phyloP scores from a whole-genome alignment of 2,329 filamentous ascomycete species.

The Calonectria hawksworthii region DNA sequence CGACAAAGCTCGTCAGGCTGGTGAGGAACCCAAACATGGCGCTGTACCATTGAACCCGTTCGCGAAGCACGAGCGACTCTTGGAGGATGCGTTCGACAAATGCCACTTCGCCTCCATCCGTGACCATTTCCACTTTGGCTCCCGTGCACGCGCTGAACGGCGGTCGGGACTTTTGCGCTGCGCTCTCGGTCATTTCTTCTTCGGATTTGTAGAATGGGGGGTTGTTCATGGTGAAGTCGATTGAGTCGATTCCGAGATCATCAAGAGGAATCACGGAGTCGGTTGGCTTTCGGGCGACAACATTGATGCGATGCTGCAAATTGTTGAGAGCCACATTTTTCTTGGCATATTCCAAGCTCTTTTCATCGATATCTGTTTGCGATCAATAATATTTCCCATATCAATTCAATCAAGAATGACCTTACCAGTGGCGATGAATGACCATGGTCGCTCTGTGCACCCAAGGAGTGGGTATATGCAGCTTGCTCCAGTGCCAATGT shows the following conservation, averaged over 20 bases:
- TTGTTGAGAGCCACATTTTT: conserved; percentile 77
- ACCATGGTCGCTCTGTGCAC: conserved; percentile 80
- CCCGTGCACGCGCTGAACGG: conserved; percentile 84
- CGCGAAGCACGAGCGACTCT: conserved; percentile 73
- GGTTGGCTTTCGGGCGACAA: conserved; percentile 67
- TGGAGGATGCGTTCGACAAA: conserved; percentile 80
- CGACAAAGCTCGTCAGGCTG: conserved; percentile 75
- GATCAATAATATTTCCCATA: not conserved
- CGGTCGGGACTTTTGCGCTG: conserved; percentile 74
- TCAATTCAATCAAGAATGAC: not conserved
- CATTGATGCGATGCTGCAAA: conserved; percentile 73
- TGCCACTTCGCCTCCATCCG: conserved; percentile 79
- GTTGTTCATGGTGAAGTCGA: conserved; percentile 94
- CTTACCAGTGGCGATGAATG: conserved; percentile 74
- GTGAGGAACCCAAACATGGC: conserved; percentile 88
- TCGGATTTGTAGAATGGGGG: conserved; percentile 92
- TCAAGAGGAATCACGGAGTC: conserved; percentile 76
- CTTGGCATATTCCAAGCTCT: conserved; percentile 75
- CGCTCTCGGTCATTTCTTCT: conserved; percentile 76
- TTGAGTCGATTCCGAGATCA: conserved; percentile 59
- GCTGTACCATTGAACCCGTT: conserved; percentile 86
- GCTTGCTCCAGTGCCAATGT: conserved; percentile 92
- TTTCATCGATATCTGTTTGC: conserved; percentile 77
- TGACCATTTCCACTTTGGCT: conserved; percentile 87
- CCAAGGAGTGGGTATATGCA: conserved; percentile 92